These are phyloP conservation scores for Mortierella alpina DNA, from an alignment of 192 early-diverging fungal species.

Conservation along the genomic window DNA sequence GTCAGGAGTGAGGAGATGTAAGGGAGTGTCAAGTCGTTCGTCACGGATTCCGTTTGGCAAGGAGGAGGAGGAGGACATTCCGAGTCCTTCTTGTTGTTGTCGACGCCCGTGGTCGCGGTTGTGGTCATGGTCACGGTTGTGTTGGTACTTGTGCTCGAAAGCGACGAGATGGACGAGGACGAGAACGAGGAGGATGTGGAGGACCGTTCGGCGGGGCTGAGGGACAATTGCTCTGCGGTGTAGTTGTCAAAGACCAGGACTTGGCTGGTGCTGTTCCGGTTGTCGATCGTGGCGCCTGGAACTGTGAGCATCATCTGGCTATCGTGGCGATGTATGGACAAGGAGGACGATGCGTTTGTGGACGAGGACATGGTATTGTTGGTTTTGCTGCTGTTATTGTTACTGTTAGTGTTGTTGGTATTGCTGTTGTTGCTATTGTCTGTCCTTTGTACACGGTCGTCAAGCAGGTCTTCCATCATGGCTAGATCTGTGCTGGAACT, in stretches of 20 bases:
- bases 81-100: not conserved
- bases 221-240: not conserved
- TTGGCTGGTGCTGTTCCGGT: conserved; percentile 45
- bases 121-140: not conserved
- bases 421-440: not conserved
- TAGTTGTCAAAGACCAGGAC: conserved; percentile 37
- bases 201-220: no score
- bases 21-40: conserved; percentile 38
- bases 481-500: conserved; percentile 43
- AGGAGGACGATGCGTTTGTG: not conserved
- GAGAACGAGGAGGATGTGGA: not conserved
- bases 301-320: conserved; percentile 18
- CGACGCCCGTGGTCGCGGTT: not conserved
- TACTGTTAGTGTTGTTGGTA: not conserved
- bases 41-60: conserved; percentile 5
- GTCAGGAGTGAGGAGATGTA: conserved; percentile 41
- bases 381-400: not conserved
- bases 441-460: not conserved
- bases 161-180: not conserved
- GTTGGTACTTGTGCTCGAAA: not conserved
- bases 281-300: not conserved
- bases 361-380: not conserved
- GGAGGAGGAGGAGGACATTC: not conserved
- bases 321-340: not conserved
- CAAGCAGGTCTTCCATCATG: conserved; percentile 29